Evolutionary conservation across 73 alveolate species (phyloP).

Genomic region (Tetrahymena malaccensis): DNA sequence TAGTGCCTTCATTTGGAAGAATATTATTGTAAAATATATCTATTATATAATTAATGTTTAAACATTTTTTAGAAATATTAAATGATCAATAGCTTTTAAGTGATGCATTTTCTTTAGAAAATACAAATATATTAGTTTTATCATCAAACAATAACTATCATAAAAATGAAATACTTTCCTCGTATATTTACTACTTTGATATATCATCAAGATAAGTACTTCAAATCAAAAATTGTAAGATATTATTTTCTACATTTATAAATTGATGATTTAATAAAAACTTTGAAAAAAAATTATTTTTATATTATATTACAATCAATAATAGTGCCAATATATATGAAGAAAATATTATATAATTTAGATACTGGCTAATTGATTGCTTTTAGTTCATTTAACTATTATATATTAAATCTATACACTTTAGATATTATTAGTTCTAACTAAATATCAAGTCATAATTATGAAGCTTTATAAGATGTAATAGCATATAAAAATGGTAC

Average conservation of each 20-base stretch:
- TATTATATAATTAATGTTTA: background rate
- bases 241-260: too few relatives aligned
- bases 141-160: background rate
- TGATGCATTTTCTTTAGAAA: background rate
- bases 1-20: background rate
- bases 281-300: too few relatives aligned
- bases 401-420: background rate
- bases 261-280: too few relatives aligned
- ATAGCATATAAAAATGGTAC: background rate
- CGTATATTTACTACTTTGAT: background rate
- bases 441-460: too few relatives aligned
- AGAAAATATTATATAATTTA: background rate
- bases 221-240: background rate
- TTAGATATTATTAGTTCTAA: background rate
- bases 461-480: background rate
- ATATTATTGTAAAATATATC: background rate
- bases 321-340: background rate
- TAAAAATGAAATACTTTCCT: too few relatives aligned
- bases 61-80: background rate
- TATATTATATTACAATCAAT: too few relatives aligned
- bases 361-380: background rate
- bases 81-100: background rate
- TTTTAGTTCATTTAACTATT: background rate
- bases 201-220: background rate
- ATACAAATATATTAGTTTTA: background rate